Conservation (phyloP, 2,329 filamentous ascomycete genomes). For the Penicillium sp. region DNA sequence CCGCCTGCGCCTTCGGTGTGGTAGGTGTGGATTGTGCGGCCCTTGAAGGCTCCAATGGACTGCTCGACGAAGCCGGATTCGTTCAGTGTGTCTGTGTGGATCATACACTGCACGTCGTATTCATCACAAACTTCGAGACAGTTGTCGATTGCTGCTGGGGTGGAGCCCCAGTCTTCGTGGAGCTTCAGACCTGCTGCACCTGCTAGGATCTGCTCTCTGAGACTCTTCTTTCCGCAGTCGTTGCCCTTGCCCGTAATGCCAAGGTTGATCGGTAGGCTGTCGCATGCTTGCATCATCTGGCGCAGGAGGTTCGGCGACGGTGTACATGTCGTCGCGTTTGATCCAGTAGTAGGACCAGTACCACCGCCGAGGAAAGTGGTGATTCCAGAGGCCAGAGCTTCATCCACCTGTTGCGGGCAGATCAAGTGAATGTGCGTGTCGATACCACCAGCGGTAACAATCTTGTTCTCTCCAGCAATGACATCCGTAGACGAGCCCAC, state of each 20-base stretch:
- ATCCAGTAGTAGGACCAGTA: constrained; percentile 87
- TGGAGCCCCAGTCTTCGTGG: constrained; percentile 94
- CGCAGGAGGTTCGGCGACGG: constrained; percentile 79
- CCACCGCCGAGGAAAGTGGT: constrained; percentile 91
- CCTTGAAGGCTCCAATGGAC: constrained; percentile 80
- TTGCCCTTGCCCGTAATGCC: constrained; percentile 95
- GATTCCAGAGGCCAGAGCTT: constrained; percentile 79
- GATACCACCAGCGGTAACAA: constrained; percentile 85
- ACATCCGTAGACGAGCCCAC: constrained; percentile 89
- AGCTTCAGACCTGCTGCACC: constrained; percentile 89
- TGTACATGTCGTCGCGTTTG: constrained; percentile 90
- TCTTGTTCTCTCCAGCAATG: constrained; percentile 84
- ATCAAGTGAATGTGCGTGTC: constrained; percentile 94
- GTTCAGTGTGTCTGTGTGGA: constrained; percentile 95
- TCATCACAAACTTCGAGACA: constrained; percentile 86
- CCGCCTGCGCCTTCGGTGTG: constrained; percentile 95
- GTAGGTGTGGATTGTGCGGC: constrained; percentile 90
- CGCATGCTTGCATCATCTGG: constrained; percentile 86
- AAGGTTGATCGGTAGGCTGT: constrained; percentile 77
- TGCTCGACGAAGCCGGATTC: constrained; percentile 96
- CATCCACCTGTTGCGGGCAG: constrained; percentile 85
- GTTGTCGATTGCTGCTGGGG: constrained; percentile 85
- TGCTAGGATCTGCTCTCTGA: constrained; percentile 77
- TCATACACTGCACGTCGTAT: constrained; percentile 86
- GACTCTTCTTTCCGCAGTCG: constrained; percentile 67